Conservation (phyloP, 805 yeast genomes). For the Saturnispora saitoi region DNA sequence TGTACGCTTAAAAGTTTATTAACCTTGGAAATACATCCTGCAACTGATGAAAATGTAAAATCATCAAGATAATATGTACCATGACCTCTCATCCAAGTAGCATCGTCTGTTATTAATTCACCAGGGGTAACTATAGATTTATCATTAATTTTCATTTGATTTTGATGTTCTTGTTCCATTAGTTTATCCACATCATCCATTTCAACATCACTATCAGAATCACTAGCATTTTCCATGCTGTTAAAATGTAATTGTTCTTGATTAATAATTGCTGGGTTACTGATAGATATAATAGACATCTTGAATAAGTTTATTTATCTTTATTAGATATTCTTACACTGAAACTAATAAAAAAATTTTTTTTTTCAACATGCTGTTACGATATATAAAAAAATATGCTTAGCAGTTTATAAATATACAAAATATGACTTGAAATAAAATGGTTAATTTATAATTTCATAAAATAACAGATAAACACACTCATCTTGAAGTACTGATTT, state of each 20-base stretch:
- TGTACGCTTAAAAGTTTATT: conserved; percentile 78
- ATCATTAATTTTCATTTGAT: conserved; percentile 7
- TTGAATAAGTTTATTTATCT: background rate
- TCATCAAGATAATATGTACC: conserved; percentile 81
- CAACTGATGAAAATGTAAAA: conserved; percentile 80
- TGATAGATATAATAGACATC: conserved; percentile 24
- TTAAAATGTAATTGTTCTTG: conserved; percentile 13
- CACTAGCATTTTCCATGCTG: conserved; percentile 8
- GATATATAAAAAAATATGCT: background rate
- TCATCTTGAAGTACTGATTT: conserved; percentile 36
- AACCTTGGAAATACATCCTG: conserved; percentile 81
- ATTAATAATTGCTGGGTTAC: conserved; percentile 15
- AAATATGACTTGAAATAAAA: background rate
- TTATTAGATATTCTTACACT: background rate
- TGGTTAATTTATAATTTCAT: conserved; percentile 19
- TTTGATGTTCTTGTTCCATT: conserved; percentile 7
- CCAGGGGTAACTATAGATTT: conserved; percentile 79
- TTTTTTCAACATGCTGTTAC: background rate
- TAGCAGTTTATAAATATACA: background rate
- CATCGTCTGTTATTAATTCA: conserved; percentile 90
- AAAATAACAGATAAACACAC: conserved; percentile 62
- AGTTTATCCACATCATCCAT: conserved; percentile 15
- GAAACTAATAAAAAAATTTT: background rate
- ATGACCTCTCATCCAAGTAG: conserved; percentile 98
- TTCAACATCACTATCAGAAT: conserved; percentile 21